A percentile compares a stretch with the other conserved stretches of the same genome.
phyloP scores from a whole-genome alignment of 352 stramenopile species.

The Globisporangium alternatum region DNA sequence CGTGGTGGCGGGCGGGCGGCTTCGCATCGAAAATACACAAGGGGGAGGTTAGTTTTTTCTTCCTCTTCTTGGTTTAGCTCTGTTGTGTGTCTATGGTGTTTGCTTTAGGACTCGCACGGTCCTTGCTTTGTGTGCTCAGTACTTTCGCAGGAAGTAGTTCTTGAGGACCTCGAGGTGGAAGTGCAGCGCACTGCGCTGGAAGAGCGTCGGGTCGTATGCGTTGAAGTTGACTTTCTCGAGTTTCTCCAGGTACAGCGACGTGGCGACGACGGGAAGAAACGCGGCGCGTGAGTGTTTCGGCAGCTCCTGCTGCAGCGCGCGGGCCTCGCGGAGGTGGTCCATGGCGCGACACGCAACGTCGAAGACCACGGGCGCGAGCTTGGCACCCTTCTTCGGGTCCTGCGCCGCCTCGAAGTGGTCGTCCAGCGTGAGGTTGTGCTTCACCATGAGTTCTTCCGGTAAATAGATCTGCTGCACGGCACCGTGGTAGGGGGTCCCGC shows the following conservation, averaged over 20 bases:
- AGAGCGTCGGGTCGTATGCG: slow-evolving; percentile 56
- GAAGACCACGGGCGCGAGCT: slow-evolving; percentile 83
- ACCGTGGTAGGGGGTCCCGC: slow-evolving; percentile 69
- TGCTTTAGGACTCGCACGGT: too few species aligned
- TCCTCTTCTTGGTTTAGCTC: background rate
- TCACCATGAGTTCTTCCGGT: slow-evolving; percentile 73
- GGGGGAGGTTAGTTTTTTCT: slow-evolving; percentile 2
- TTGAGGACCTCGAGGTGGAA: slow-evolving; percentile 76
- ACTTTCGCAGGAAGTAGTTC: slow-evolving; percentile 75
- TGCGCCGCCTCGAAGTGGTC: slow-evolving; percentile 59
- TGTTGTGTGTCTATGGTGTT: background rate
- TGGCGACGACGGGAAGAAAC: slow-evolving; percentile 71
- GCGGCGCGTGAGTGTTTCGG: slow-evolving; percentile 48
- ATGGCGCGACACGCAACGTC: slow-evolving; percentile 84
- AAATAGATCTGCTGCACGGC: slow-evolving; percentile 74
- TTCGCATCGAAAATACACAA: slow-evolving; percentile 6
- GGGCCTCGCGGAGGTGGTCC: slow-evolving; percentile 76
- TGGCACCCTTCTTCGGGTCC: slow-evolving; percentile 54
- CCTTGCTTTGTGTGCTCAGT: slow-evolving; percentile 29
- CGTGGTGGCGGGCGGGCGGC: background rate
- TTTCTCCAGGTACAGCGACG: slow-evolving; percentile 56
- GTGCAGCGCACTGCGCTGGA: slow-evolving; percentile 49
- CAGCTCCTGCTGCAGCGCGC: slow-evolving; percentile 51
- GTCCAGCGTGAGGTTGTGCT: slow-evolving; percentile 55
- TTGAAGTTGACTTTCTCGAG: slow-evolving; percentile 82